Evolutionary conservation across 495 filamentous ascomycete genomes (phyloP), one percentile per base, ranked within the genome.

Genomic region (Annulohypoxylon stygium): DNA sequence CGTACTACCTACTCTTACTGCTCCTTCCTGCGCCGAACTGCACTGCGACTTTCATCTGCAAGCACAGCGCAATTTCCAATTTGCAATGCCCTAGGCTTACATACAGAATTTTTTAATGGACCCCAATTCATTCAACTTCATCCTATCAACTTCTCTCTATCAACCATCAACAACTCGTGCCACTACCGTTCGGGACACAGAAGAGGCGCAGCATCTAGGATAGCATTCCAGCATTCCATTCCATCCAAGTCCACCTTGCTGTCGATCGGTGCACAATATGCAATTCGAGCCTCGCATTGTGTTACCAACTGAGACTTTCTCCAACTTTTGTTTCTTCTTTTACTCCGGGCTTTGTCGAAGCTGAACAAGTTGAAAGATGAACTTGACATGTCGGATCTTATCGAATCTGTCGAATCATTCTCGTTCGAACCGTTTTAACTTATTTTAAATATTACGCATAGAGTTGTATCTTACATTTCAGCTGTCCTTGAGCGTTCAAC

Each of bases 381-480:
- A 30, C 5, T 30, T 59, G 30, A 39, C 54, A 30, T 67, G 12
- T 43, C 39, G 41, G 36, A 34, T 51, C 39, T 16, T 16, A 2
- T 16, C 23, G 4, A 33, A 12, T 41, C 20, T 59, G 26, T 26
- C 53, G 3, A 36, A 26, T 11, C 26, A 55, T 12, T 3, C 37
- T 30, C 20, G 20, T 14, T 43, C 11, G 14, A 43, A 14, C 39
- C 39, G 39, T 43, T n/a, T 14, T 14, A 43, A n/a, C 39, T 43
- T 43, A 2, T 39, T 12, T 14, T 14, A n/a, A 34, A 41, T 50
- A 65, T 12, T 6, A 61, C 69, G 70, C 61, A 60, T 39, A 54
- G 16, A 69, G 70, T 69, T 37, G 53, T 73, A 65, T 73, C 33
- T 43, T 16, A 14, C 23, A 54, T 69, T 74, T 75, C 72, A 70